phyloP scores from a whole-genome alignment of 805 yeast species.

The Saccharomyces mikatae region DNA sequence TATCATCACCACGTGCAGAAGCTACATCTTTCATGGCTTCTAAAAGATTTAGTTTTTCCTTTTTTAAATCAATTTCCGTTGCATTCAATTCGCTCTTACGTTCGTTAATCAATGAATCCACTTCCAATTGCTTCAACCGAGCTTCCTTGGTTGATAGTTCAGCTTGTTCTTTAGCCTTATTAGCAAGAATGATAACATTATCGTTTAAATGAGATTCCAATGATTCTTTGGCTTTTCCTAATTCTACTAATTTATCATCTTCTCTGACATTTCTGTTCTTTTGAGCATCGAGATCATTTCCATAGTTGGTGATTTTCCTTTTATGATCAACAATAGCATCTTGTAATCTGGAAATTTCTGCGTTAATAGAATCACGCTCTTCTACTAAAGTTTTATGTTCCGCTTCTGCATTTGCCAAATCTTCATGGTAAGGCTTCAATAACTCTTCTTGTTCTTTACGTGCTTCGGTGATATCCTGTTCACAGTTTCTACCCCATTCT shows the following conservation, averaged over 20 bases:
- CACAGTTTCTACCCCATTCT: constrained; percentile 24
- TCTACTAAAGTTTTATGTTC: constrained; percentile 28
- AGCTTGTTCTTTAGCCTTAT: constrained; percentile 33
- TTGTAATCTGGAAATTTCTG: constrained; percentile 38
- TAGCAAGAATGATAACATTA: constrained; percentile 19
- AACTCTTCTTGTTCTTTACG: constrained; percentile 29
- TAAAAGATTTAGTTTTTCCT: constrained; percentile 26
- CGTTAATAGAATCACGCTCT: constrained; percentile 31
- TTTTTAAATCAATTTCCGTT: constrained; percentile 32
- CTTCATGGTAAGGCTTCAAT: constrained; percentile 37
- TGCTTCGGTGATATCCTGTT: constrained; percentile 24
- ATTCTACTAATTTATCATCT: constrained; percentile 26
- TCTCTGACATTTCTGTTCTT: constrained; percentile 26
- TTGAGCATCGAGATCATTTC: constrained; percentile 27
- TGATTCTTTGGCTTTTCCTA: constrained; percentile 28
- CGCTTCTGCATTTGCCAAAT: constrained; percentile 36
- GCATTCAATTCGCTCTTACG: constrained; percentile 31
- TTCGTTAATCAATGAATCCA: constrained; percentile 32
- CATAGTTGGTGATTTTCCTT: constrained; percentile 29
- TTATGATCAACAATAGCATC: constrained; percentile 30
- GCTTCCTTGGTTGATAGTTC: constrained; percentile 29
- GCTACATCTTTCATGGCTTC: constrained; percentile 35
- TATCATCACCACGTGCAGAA: constrained; percentile 30
- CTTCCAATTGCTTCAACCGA: constrained; percentile 31
- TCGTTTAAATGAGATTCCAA: constrained; percentile 17